Conservation (phyloP, 331 rosid genomes). For the Quercus phellos region DNA sequence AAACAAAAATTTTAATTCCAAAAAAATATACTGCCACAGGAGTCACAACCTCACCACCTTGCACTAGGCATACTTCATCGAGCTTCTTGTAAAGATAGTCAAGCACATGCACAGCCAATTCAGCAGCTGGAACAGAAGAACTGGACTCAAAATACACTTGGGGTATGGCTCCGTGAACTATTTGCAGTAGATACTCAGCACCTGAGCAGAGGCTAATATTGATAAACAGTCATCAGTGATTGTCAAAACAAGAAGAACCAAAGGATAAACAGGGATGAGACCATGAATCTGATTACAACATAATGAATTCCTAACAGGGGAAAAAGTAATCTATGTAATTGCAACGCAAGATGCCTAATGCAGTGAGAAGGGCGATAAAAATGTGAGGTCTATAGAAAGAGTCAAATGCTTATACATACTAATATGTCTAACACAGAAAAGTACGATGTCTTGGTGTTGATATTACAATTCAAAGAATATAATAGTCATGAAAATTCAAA, state of each 20-base stretch:
- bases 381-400: background rate
- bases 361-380: background rate
- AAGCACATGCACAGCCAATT: conserved; percentile 68
- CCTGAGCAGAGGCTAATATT: conserved; percentile 84
- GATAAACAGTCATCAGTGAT: conserved; percentile 47
- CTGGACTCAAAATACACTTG: conserved; percentile 48
- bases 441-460: background rate
- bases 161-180: conserved; percentile 71
- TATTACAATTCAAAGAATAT: background rate
- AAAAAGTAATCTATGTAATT: background rate
- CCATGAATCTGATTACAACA: background rate
- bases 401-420: background rate
- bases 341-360: background rate
- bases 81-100: conserved; percentile 79
- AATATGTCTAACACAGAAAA: background rate
- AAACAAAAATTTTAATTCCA: conserved; percentile 4
- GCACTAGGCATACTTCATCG: conserved; percentile 82
- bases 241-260: conserved; percentile 10
- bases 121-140: conserved; percentile 69
- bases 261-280: conserved; percentile 4
- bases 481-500: background rate
- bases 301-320: background rate
- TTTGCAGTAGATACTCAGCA: conserved; percentile 66
- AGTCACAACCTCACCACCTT: conserved; percentile 91
- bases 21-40: conserved; percentile 17